Conservation (phyloP, 169 alveolate genomes). For the Plasmodium berghei region DNA sequence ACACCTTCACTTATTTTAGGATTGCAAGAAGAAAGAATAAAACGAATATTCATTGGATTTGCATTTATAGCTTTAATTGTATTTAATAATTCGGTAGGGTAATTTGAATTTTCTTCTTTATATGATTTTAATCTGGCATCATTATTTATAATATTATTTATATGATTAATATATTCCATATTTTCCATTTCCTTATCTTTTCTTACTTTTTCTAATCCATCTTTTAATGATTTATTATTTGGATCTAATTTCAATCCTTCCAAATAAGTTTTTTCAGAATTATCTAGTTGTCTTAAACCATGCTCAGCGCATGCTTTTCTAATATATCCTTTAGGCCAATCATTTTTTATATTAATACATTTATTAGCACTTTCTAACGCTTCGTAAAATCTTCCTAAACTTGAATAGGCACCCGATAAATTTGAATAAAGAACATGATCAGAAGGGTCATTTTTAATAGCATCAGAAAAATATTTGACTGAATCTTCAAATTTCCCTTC, state of each 20-base stretch:
- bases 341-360: conserved; percentile 93
- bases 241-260: conserved; percentile 94
- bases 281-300: conserved; percentile 87
- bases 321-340: conserved; percentile 95
- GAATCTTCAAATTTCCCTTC: conserved; percentile 93
- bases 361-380: conserved; percentile 95
- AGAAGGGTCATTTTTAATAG: conserved; percentile 91
- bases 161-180: conserved; percentile 30
- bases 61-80: conserved; percentile 55
- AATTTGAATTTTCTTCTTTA: conserved; percentile 58
- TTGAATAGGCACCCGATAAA: conserved; percentile 94
- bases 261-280: conserved; percentile 90
- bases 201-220: conserved; percentile 86
- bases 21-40: conserved; percentile 36
- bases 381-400: conserved; percentile 88
- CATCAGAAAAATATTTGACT: conserved; percentile 91
- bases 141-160: conserved; percentile 74
- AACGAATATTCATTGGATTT: conserved; percentile 71
- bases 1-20: conserved; percentile 67
- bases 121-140: conserved; percentile 70
- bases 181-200: conserved; percentile 55
- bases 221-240: conserved; percentile 87
- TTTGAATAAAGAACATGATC: conserved; percentile 96
- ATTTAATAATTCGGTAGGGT: conserved; percentile 39
- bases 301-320: conserved; percentile 93